Base-by-base conservation (phyloP, 1,284 basidiomycete genomes). In the Somion occarium region DNA sequence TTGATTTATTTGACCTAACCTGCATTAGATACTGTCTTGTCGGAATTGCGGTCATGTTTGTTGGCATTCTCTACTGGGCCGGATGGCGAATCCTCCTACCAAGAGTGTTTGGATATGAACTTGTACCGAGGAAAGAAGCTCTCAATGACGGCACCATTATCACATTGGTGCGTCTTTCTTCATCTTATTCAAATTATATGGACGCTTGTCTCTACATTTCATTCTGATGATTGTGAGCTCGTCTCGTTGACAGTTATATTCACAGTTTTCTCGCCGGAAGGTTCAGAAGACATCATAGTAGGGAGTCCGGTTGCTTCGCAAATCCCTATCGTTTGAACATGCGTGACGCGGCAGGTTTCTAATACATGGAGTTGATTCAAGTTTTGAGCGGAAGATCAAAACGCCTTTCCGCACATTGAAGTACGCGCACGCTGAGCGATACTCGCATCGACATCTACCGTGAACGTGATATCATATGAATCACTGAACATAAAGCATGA, bases 111-210 rank as follows among this genome's bases (percentile, higher is more conserved):
- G 67, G 73, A 3, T 82, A 82, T 59, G 64, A 70, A 49, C 70
- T 79, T 44, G 64, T 74, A 1, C 74, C 76, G 3, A 63, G 57
- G 24, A 81, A 80, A 53, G 75, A 77, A 50, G 66, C 51, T 5
- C 66, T 84, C 3, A 55, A 64, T 3, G 82, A 84, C 53, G 82
- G 80, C 11, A 85, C 80, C 0, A 71, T 76, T 13, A 74, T 83
- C 44, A 80, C 75, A 0, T 52, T 75, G 60, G 80, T 82, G 52
- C 49, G 79, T 70, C 22, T 19, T 37, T 20, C 43, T 15, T 9
- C n/a, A 11, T 9, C n/a, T n/a, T 11, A n/a, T 9, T 9, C n/a
- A 37, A 9, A n/a, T 15, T 49, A n/a, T 15, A 7, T 23, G 20
- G 1, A 12, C 4, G 11, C 3, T n/a, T 11, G 4, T 12, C 5